A percentile compares a stretch with the other conserved stretches of the same genome.
phyloP scores from a whole-genome alignment of 176 grass and related monocot species.

The Eleusine coracana region DNA sequence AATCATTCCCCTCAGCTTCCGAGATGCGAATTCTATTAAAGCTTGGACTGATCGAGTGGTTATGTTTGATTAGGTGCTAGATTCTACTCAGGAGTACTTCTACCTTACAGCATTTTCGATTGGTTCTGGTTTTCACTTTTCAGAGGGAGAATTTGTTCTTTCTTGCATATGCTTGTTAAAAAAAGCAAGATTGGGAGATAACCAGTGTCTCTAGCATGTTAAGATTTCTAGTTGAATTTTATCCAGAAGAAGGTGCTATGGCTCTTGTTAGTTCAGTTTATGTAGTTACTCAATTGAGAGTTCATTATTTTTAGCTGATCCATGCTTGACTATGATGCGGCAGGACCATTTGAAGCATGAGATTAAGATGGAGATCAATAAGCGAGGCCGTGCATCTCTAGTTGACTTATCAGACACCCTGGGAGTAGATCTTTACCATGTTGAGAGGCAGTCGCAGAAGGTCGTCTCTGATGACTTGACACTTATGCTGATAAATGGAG shows the following conservation, averaged over 20 bases:
- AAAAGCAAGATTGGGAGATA: neutral
- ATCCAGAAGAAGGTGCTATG: neutral
- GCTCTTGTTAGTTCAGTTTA: neutral
- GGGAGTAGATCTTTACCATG: constrained; percentile 90
- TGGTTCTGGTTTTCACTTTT: neutral
- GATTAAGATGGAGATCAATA: constrained; percentile 89
- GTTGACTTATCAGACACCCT: constrained; percentile 90
- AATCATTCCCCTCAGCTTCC: neutral
- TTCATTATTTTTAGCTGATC: neutral
- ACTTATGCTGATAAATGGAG: constrained; percentile 84
- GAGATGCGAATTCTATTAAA: neutral
- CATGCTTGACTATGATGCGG: constrained; percentile 31
- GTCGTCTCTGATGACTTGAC: constrained; percentile 57
- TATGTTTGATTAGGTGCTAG: neutral
- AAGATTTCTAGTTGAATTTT: neutral
- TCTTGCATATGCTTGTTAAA: neutral
- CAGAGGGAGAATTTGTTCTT: neutral
- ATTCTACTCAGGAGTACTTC: neutral
- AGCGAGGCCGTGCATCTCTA: constrained; percentile 68
- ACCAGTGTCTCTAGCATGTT: neutral
- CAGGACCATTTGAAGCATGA: constrained; percentile 93
- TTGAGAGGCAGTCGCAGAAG: constrained; percentile 84
- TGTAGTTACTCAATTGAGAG: neutral
- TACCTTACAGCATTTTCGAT: neutral
- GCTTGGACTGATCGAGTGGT: neutral